Evolutionary conservation across 2,329 filamentous ascomycete species (phyloP), one percentile per base, ranked within the genome.

Genomic region (Mollisiaceae sp.): DNA sequence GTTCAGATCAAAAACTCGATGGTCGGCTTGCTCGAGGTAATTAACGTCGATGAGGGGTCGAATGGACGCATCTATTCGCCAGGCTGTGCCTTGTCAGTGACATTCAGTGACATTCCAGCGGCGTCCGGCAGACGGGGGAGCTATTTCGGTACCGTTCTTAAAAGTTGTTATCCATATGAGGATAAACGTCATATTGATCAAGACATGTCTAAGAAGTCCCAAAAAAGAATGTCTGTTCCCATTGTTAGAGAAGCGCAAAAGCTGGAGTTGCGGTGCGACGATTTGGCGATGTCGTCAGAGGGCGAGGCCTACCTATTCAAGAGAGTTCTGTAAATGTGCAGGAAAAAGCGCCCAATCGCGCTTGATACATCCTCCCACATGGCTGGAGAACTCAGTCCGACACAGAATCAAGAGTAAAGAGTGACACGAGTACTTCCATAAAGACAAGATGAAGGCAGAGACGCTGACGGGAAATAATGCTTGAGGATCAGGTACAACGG

Each of bases 121-220:
- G 45, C 35, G 36, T 15, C 47, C 24, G n/a, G 58, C 35, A 27
- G 18, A 24, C 27, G 27, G 39, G 12, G 45, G 60, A 50, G 1
- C 9, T 20, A 8, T 50, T n/a, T 18, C 22, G 54, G 57, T 65
- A 73, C 72, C 72, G 59, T 74, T 74, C 41, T 74, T 74, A 59
- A 74, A 74, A 27, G 73, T 73, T 20, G 72, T 73, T 20, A 74
- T 74, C 72, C 72, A 73, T 8, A 70, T 64, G 1, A 73, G 64
- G 62, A 74, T 73, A 55, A 72, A 74, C 15, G 66, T 70, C 69
- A 73, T 69, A 55, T 74, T 74, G 47, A 70, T 71, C 15, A 73
- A 58, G 45, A 74, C 72, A 60, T 74, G 72, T 65, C 69, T 66
- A 22, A 74, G 69, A 20, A 73, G 63, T 14, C 71, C 71, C 41